Evolutionary conservation across 495 filamentous ascomycete genomes (phyloP).

Genomic region (Sporormia fimetaria): DNA sequence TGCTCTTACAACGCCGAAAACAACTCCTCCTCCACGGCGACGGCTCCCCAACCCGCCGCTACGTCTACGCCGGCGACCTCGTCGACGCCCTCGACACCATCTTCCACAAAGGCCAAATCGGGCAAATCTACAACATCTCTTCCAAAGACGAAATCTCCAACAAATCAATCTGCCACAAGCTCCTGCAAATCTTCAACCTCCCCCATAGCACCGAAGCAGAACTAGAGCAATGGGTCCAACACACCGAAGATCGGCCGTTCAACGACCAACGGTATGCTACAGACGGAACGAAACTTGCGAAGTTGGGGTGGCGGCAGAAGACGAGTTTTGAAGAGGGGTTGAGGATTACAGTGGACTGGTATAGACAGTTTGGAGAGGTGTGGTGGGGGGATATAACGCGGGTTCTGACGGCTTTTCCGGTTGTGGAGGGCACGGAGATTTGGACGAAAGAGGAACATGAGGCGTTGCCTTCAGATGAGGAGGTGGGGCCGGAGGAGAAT

Average conservation of each 20-base stretch:
- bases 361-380: conserved; percentile 43
- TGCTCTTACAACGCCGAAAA: conserved; percentile 45
- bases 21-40: conserved; percentile 59
- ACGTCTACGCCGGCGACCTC: conserved; percentile 60
- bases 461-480: conserved; percentile 20
- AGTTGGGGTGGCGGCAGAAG: conserved; percentile 57
- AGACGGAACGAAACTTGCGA: conserved; percentile 51
- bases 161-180: conserved; percentile 44
- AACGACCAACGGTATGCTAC: conserved; percentile 62
- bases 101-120: conserved; percentile 53
- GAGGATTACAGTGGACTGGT: conserved; percentile 58
- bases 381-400: conserved; percentile 69
- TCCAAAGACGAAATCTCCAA: conserved; percentile 54
- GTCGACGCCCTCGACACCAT: conserved; percentile 71
- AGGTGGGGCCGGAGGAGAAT: conserved; percentile 6
- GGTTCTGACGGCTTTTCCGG: conserved; percentile 32
- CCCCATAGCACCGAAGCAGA: conserved; percentile 16
- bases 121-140: conserved; percentile 63
- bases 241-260: conserved; percentile 59
- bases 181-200: conserved; percentile 37
- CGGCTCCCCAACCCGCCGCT: conserved; percentile 54
- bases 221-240: conserved; percentile 48
- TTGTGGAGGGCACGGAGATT: conserved; percentile 27
- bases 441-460: conserved; percentile 27
- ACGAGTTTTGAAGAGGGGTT: conserved; percentile 51